phyloP scores from a whole-genome alignment of 164 flowering plant genomes.

The Echeveria elegans region DNA sequence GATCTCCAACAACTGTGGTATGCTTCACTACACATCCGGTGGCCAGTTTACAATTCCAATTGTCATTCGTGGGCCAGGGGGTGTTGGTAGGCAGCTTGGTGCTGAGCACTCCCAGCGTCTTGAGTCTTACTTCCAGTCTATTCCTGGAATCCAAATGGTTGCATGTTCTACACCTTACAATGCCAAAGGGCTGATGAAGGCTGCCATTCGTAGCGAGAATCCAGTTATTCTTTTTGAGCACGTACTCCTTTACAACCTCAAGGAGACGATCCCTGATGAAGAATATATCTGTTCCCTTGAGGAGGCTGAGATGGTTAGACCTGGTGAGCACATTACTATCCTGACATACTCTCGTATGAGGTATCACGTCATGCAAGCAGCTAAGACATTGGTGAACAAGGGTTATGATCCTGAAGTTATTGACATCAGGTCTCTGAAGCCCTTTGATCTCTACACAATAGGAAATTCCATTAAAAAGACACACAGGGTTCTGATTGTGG shows the following conservation, averaged over 20 bases:
- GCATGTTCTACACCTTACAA: constrained; percentile 8
- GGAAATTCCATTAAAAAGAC: constrained; percentile 5
- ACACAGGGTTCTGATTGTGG: constrained; percentile 3
- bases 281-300: constrained; percentile 4
- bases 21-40: constrained; percentile 9
- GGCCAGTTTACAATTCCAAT: constrained; percentile 8
- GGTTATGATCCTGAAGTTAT: constrained; percentile 8
- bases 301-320: constrained; percentile 7
- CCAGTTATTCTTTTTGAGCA: constrained; percentile 10
- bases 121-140: constrained; percentile 8
- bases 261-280: constrained; percentile 7
- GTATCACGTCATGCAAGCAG: constrained; percentile 10
- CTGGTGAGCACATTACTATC: constrained; percentile 5
- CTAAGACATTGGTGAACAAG: constrained; percentile 8
- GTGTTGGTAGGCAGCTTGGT: constrained; percentile 8
- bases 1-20: constrained; percentile 8
- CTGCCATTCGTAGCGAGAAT: constrained; percentile 7
- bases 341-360: constrained; percentile 7
- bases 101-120: constrained; percentile 10
- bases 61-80: constrained; percentile 7
- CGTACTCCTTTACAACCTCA: constrained; percentile 4
- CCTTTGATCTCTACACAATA: constrained; percentile 8
- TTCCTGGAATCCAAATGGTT: constrained; percentile 9
- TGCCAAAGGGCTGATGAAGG: constrained; percentile 10
- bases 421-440: constrained; percentile 6